Conservation (phyloP, 306 rosid genomes). For the Citrullus mucosospermus region DNA sequence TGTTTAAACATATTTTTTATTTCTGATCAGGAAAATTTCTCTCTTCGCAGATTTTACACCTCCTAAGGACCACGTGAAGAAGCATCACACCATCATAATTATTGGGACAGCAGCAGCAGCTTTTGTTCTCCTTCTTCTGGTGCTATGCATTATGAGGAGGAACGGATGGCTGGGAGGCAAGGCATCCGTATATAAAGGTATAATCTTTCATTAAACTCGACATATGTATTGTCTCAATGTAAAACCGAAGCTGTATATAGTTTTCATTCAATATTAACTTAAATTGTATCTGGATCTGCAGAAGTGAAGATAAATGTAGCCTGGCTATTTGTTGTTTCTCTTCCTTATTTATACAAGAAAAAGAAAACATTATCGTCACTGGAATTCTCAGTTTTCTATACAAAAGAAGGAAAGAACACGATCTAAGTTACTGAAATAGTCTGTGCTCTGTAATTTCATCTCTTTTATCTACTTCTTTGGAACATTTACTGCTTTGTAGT, state of each 20-base stretch:
- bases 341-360: not conserved
- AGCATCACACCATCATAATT: conserved; percentile 8
- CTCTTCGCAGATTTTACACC: conserved; percentile 57
- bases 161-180: conserved; percentile 64
- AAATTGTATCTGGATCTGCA: not conserved
- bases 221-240: not conserved
- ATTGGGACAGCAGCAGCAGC: conserved; percentile 24
- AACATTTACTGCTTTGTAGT: not conserved
- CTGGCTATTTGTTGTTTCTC: not conserved
- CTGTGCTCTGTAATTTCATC: not conserved
- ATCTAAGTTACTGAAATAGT: not conserved
- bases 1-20: not conserved
- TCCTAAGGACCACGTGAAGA: conserved; percentile 27
- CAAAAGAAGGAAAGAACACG: not conserved
- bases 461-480: not conserved
- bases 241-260: not conserved
- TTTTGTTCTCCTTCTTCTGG: conserved; percentile 26
- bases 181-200: conserved; percentile 50
- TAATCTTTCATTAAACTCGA: conserved; percentile 7
- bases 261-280: not conserved
- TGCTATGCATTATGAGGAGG: conserved; percentile 41
- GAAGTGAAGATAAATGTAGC: not conserved
- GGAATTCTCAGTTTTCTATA: not conserved
- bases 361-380: not conserved
- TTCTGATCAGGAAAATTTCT: not conserved